Percentiles rank a stretch among this genome's conserved stretches.
These are phyloP conservation scores for Bipolaris gigantea DNA, from an alignment of 2,329 filamentous ascomycete species.

Conservation along the genomic window DNA sequence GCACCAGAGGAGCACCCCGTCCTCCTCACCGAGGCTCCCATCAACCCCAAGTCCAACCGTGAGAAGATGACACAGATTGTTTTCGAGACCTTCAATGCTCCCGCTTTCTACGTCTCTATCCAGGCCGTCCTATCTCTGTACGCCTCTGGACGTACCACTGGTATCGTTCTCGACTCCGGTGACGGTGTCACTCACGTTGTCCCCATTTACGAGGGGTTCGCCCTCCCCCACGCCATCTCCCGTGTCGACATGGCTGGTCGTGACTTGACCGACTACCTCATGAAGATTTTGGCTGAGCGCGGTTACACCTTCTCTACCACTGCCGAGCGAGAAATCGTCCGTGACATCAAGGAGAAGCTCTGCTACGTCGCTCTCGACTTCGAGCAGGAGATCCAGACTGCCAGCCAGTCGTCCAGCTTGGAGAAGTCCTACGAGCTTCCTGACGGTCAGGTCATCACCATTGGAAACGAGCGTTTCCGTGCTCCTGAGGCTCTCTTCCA, in stretches of 20 bases:
- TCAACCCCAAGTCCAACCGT: conserved; percentile 99
- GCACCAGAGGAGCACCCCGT: conserved; percentile 99
- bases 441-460: conserved; percentile 99
- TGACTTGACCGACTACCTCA: conserved; percentile 99
- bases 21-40: conserved; percentile 97
- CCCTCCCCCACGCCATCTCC: conserved; percentile 98
- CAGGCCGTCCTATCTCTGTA: conserved; percentile 99
- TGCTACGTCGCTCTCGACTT: conserved; percentile 99
- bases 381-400: conserved; percentile 99
- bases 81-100: conserved; percentile 99
- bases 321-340: conserved; percentile 99
- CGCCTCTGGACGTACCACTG: conserved; percentile 99
- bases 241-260: conserved; percentile 99
- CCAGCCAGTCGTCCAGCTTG: conserved; percentile 95
- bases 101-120: conserved; percentile 99
- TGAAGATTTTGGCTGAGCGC: conserved; percentile 99
- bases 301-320: conserved; percentile 99
- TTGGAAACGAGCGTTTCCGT: conserved; percentile 99
- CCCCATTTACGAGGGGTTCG: conserved; percentile 99
- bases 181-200: conserved; percentile 99
- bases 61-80: conserved; percentile 99
- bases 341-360: conserved; percentile 99
- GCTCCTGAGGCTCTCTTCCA: conserved; percentile 99
- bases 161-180: conserved; percentile 99
- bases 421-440: conserved; percentile 99